phyloP scores from a whole-genome alignment of 139 green algal species.

The Microglena sp. region DNA sequence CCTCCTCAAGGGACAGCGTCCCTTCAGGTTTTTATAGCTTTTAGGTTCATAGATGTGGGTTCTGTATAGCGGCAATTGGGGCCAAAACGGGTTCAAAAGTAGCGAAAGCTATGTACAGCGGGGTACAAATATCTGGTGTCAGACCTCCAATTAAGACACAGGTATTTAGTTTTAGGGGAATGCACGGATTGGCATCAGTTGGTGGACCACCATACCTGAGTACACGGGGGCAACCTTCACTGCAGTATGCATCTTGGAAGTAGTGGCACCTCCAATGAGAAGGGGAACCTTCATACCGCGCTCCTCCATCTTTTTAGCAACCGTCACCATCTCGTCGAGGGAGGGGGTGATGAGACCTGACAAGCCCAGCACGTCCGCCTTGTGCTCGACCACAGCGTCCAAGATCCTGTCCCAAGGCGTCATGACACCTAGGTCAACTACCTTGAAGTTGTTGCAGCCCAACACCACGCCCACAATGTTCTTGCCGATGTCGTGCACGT shows the following conservation, averaged over 20 bases:
- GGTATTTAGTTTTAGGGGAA: too few relatives aligned
- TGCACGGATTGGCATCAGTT: too few relatives aligned
- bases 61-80: too few relatives aligned
- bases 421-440: slow-evolving; percentile 96
- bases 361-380: slow-evolving; percentile 94
- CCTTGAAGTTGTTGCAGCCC: slow-evolving; percentile 99
- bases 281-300: slow-evolving; percentile 75
- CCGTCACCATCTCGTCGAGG: slow-evolving; percentile 97
- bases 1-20: too few relatives aligned
- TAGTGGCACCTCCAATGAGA: slow-evolving; percentile 95
- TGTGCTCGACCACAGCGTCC: slow-evolving; percentile 74
- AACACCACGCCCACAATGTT: slow-evolving; percentile 98
- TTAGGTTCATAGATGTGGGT: too few relatives aligned
- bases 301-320: slow-evolving; percentile 92
- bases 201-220: slow-evolving; percentile 32
- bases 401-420: slow-evolving; percentile 91
- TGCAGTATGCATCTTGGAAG: slow-evolving; percentile 97
- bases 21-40: too few relatives aligned
- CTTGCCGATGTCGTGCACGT: slow-evolving; percentile 99
- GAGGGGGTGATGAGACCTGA: slow-evolving; percentile 95
- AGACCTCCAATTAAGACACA: too few relatives aligned
- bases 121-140: too few relatives aligned
- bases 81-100: too few relatives aligned
- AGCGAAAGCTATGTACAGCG: too few relatives aligned
- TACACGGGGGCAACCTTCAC: slow-evolving; percentile 95